Percentiles rank a stretch among this genome's conserved stretches.
Evolutionary conservation across 2,329 filamentous ascomycete species (phyloP).

Genomic region (Colletotrichum camelliae): DNA sequence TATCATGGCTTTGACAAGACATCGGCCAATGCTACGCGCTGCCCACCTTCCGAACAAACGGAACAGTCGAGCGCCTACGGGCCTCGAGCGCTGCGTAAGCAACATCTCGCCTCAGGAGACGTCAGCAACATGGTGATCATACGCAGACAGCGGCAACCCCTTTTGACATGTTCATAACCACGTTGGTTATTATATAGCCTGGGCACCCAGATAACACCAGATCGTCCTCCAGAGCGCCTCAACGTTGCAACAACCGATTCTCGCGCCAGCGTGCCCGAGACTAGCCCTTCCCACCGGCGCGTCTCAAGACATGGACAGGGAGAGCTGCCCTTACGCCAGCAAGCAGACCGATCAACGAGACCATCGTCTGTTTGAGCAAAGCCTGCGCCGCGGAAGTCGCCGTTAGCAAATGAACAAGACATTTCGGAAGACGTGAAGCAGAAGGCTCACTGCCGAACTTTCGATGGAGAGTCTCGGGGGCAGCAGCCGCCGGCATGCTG

Average conservation of each 20-base stretch:
- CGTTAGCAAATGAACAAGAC: not conserved
- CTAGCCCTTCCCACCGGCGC: not conserved
- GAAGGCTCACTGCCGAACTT: not conserved
- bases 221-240: not conserved
- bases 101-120: not conserved
- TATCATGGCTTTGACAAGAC: not conserved
- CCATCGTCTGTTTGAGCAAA: not conserved
- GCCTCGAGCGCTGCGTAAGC: not conserved
- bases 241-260: not conserved
- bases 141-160: not conserved
- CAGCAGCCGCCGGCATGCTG: not conserved
- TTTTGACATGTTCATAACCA: not conserved
- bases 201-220: not conserved
- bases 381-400: not conserved
- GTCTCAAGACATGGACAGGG: slow-evolving; percentile 14
- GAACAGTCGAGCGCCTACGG: not conserved
- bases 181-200: not conserved
- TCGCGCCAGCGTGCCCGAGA: not conserved
- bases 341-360: not conserved
- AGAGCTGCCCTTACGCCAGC: not conserved
- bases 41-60: not conserved
- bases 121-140: not conserved
- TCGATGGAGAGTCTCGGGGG: not conserved
- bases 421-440: not conserved
- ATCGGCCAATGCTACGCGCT: not conserved